A percentile compares a stretch with the other conserved stretches of the same genome.
phyloP scores from a whole-genome alignment of 1,139 yeast species.

The Saccharomyces hybrid region DNA sequence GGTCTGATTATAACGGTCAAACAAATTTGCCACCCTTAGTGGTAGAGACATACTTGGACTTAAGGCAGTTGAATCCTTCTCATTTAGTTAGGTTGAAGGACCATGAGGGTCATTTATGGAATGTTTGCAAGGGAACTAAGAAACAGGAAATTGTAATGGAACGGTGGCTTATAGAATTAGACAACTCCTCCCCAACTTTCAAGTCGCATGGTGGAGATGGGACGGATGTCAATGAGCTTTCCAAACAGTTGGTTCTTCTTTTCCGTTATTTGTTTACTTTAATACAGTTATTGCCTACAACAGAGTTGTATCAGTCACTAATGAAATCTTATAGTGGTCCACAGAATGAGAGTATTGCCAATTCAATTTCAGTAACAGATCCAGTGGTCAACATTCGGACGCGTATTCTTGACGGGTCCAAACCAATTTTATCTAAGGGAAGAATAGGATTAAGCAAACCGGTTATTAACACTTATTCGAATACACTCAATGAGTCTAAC shows the following conservation, averaged over 20 bases:
- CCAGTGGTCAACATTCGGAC: constrained; percentile 33
- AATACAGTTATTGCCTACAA: constrained; percentile 63
- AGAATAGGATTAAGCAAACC: constrained; percentile 74
- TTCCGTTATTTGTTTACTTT: constrained; percentile 69
- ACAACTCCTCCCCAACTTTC: constrained; percentile 31
- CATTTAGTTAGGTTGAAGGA: constrained; percentile 61
- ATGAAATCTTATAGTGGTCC: constrained; percentile 17
- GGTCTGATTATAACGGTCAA: constrained; percentile 26
- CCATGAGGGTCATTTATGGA: constrained; percentile 40
- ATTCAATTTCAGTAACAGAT: no score
- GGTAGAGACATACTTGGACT: constrained; percentile 74
- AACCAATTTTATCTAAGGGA: constrained; percentile 73
- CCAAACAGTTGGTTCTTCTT: constrained; percentile 51
- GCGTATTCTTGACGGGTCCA: constrained; percentile 65
- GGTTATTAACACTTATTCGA: constrained; percentile 41
- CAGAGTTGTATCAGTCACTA: constrained; percentile 42
- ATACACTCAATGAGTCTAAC: constrained; percentile 32
- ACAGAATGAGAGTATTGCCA: neutral
- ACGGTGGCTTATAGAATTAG: constrained; percentile 84
- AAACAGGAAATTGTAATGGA: constrained; percentile 81
- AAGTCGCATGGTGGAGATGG: constrained; percentile 17
- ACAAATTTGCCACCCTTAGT: constrained; percentile 62
- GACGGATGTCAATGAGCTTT: constrained; percentile 10
- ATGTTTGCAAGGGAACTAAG: constrained; percentile 46
- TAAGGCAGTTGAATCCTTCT: constrained; percentile 49